These are phyloP conservation scores for Apiotrichum veenhuisii DNA, from an alignment of 1,284 basidiomycete genomes.

Conservation along the genomic window DNA sequence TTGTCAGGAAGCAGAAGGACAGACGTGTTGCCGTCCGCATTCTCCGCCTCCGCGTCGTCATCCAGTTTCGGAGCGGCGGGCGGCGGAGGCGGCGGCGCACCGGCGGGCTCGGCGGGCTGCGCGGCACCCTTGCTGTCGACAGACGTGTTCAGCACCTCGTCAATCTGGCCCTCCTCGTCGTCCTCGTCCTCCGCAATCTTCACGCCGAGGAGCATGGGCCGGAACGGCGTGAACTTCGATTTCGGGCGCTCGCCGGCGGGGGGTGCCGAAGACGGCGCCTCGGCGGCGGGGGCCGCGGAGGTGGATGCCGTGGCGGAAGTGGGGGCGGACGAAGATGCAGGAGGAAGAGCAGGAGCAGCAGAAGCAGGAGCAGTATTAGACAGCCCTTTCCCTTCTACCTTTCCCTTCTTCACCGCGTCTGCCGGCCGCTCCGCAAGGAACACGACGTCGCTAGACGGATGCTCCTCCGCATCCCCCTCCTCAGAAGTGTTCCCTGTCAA, in stretches of 20 bases:
- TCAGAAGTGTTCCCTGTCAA: background rate
- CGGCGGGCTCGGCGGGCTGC: too few relatives aligned
- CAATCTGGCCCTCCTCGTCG: background rate
- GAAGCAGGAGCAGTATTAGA: too few relatives aligned
- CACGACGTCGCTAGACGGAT: background rate
- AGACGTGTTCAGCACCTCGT: background rate
- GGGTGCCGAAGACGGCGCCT: too few relatives aligned
- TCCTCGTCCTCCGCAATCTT: conserved; percentile 1
- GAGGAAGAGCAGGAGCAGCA: too few relatives aligned
- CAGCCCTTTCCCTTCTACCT: too few relatives aligned
- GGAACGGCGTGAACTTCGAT: conserved; percentile 7
- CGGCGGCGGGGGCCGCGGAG: too few relatives aligned
- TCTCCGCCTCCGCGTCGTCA: background rate
- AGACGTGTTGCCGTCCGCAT: background rate
- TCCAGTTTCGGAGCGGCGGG: background rate
- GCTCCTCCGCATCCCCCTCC: background rate
- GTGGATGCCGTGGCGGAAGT: too few relatives aligned
- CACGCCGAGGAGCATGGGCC: conserved; percentile 6
- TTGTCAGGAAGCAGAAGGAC: conserved; percentile 29
- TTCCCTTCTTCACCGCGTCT: too few relatives aligned
- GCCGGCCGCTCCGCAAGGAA: too few relatives aligned
- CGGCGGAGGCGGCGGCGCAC: background rate
- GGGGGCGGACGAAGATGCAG: too few relatives aligned
- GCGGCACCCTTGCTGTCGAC: background rate
- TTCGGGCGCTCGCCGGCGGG: background rate